A percentile compares a stretch with the other conserved stretches of the same genome.
Evolutionary conservation across 371 early-diverging fungal species (phyloP).

Genomic region (Mortierella sp.): DNA sequence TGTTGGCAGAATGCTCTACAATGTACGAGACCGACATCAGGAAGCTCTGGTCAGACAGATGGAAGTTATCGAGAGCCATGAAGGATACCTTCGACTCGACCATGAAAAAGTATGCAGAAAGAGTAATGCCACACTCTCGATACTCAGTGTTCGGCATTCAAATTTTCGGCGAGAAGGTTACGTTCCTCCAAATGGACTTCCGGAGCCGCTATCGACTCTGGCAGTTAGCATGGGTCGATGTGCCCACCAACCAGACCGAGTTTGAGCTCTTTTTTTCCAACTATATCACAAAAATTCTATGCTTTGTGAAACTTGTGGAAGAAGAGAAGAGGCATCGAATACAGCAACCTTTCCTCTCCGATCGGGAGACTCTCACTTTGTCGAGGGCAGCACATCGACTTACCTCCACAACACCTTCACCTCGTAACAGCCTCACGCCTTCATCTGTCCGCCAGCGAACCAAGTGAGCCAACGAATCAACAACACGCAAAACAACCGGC

Average conservation of each 20-base stretch:
- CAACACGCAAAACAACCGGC: slow-evolving; percentile 3
- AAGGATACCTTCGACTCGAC: slow-evolving; percentile 6
- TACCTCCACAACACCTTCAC: slow-evolving; percentile 3
- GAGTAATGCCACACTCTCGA: background rate
- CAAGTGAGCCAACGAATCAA: background rate
- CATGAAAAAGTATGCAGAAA: slow-evolving; percentile 2
- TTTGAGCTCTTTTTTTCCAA: background rate
- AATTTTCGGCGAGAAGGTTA: background rate
- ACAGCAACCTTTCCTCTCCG: background rate
- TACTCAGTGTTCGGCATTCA: slow-evolving; percentile 2
- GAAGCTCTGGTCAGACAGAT: background rate
- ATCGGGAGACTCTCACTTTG: background rate
- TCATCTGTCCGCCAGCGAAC: background rate
- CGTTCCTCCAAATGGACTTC: slow-evolving; percentile 8
- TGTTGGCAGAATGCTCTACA: slow-evolving; percentile 1
- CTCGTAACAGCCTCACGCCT: background rate
- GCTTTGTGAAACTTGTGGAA: slow-evolving; percentile 1
- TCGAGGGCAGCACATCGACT: slow-evolving; percentile 2
- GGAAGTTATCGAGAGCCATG: slow-evolving; percentile 3
- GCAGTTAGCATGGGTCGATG: background rate
- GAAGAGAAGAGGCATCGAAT: background rate
- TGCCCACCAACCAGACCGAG: slow-evolving; percentile 1
- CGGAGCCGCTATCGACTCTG: slow-evolving; percentile 1
- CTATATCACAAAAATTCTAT: background rate
- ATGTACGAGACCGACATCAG: background rate